phyloP scores from a whole-genome alignment of 1,284 basidiomycete genomes.

The Melampsora larici-populina region DNA sequence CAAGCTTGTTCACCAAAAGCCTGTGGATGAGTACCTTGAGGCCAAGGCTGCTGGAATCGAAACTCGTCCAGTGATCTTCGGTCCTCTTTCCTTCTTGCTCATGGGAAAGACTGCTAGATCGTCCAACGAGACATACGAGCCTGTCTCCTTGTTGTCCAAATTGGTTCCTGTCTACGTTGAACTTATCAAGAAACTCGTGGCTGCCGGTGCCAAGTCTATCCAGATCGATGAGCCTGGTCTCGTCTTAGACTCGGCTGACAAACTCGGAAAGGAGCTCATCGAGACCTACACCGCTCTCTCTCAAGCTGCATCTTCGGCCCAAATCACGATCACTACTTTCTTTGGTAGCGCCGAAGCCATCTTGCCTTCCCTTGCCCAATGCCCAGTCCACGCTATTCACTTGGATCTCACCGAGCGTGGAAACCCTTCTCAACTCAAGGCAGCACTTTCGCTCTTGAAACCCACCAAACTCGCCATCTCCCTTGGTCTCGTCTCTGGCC shows the following conservation, averaged over 20 bases:
- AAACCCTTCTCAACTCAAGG: conserved; percentile 76
- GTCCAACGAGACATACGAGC: conserved; percentile 79
- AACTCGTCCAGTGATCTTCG: conserved; percentile 93
- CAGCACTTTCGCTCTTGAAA: conserved; percentile 79
- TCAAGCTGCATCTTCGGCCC: conserved; percentile 68
- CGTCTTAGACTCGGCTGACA: conserved; percentile 79
- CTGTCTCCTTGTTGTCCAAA: conserved; percentile 83
- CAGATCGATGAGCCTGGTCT: conserved; percentile 98
- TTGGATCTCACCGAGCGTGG: conserved; percentile 81
- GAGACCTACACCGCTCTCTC: conserved; percentile 77
- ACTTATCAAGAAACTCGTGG: conserved; percentile 84
- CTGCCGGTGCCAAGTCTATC: conserved; percentile 86
- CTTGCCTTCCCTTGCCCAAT: conserved; percentile 81
- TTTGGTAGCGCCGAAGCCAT: conserved; percentile 95
- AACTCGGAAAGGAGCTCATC: conserved; percentile 76
- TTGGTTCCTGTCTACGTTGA: conserved; percentile 89
- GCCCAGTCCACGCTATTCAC: conserved; percentile 91
- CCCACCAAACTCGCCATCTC: conserved; percentile 76
- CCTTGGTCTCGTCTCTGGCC: conserved; percentile 93
- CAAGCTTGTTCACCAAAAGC: conserved; percentile 74
- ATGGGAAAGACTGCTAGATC: conserved; percentile 90
- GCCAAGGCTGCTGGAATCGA: conserved; percentile 83
- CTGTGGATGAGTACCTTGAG: conserved; percentile 89
- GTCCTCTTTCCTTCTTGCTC: conserved; percentile 90
- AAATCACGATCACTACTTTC: conserved; percentile 73